Evolutionary conservation across 2,329 filamentous ascomycete genomes (phyloP).

Genomic region (Talaromyces sp.): DNA sequence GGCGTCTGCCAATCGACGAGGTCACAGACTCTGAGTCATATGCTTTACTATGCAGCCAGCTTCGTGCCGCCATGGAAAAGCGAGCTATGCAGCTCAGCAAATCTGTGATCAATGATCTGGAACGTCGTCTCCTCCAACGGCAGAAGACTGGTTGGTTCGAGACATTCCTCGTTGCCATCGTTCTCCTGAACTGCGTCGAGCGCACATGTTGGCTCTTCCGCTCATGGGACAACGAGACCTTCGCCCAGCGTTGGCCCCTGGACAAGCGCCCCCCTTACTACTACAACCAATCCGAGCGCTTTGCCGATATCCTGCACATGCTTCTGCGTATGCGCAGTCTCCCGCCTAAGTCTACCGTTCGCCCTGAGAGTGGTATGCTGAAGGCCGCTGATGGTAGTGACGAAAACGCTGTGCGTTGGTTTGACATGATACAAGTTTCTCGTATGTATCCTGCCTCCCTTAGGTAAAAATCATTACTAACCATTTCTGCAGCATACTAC

Average conservation of each 20-base stretch:
- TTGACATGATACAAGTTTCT: conserved; percentile 45
- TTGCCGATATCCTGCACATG: conserved; percentile 60
- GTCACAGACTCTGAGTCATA: conserved; percentile 49
- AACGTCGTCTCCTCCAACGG: conserved; percentile 61
- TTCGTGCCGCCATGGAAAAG: conserved; percentile 59
- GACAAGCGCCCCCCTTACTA: conserved; percentile 56
- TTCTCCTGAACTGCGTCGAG: conserved; percentile 62
- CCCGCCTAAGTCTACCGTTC: conserved; percentile 44
- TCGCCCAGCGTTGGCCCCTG: conserved; percentile 54
- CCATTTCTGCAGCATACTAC: conserved; percentile 33
- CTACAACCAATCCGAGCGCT: conserved; percentile 59
- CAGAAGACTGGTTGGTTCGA: conserved; percentile 60
- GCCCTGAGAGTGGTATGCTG: conserved; percentile 42
- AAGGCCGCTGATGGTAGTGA: conserved; percentile 43
- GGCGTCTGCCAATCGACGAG: conserved; percentile 44
- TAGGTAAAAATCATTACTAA: neutral
- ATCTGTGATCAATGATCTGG: conserved; percentile 61
- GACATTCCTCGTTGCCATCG: conserved; percentile 62
- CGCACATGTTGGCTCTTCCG: conserved; percentile 62
- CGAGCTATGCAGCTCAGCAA: conserved; percentile 57
- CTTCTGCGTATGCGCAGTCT: conserved; percentile 59
- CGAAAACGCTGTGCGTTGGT: conserved; percentile 43
- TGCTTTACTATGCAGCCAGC: conserved; percentile 55
- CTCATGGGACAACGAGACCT: conserved; percentile 52
- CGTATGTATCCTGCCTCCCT: conserved; percentile 32